Conservation (phyloP, 768 basidiomycete genomes). For the Lentinula sp. region DNA sequence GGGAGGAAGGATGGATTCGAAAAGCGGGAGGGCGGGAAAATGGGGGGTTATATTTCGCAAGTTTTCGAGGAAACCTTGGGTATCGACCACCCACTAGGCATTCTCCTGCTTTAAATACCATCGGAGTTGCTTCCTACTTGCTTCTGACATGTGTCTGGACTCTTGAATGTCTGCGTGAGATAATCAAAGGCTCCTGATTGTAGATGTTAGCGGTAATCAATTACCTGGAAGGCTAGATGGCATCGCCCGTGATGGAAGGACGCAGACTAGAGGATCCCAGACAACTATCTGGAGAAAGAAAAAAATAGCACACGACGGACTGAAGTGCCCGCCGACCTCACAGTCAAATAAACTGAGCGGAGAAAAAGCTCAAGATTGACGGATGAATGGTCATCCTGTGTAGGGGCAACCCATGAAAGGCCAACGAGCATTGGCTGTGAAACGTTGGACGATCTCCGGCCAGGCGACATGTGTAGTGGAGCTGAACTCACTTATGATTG, state of each 20-base stretch:
- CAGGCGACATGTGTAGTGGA: neutral
- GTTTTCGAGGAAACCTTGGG: neutral
- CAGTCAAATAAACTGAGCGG: neutral
- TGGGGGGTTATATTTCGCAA: neutral
- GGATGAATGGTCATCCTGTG: neutral
- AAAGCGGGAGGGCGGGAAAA: too few species aligned
- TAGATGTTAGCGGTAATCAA: neutral
- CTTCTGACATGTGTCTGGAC: neutral
- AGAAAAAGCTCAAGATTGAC: neutral
- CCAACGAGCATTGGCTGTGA: neutral
- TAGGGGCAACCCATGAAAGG: neutral
- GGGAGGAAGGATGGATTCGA: neutral
- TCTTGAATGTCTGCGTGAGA: neutral
- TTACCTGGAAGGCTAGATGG: neutral
- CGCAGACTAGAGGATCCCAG: neutral
- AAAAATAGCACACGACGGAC: neutral
- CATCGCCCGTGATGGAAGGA: neutral
- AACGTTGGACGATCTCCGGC: neutral
- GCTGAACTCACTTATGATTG: neutral
- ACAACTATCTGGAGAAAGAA: neutral
- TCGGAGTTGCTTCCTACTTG: neutral
- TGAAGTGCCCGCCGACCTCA: neutral
- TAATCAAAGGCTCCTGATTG: neutral
- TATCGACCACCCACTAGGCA: neutral
- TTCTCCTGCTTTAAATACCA: neutral